Conservation (phyloP, 164 flowering plant genomes). For the Macadamia tetraphylla region DNA sequence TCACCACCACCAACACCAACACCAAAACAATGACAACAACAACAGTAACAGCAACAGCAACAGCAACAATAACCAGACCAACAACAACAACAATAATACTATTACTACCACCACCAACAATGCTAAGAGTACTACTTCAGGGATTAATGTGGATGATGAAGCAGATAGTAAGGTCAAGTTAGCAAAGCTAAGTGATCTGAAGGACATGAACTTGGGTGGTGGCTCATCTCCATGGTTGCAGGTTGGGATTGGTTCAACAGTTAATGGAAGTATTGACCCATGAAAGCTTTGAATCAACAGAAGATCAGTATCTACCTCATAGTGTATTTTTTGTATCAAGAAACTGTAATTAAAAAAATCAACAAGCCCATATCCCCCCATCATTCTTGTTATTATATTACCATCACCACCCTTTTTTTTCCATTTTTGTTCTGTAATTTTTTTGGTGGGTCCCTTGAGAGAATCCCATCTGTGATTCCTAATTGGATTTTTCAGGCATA, state of each 20-base stretch:
- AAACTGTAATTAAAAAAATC: slow-evolving; percentile 15
- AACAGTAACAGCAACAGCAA: slow-evolving; percentile 5
- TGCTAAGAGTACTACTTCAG: neutral
- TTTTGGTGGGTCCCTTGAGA: slow-evolving; percentile 5
- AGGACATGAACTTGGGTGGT: slow-evolving; percentile 47
- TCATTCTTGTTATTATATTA: neutral
- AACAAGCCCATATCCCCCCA: slow-evolving; percentile 5
- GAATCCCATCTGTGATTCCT: slow-evolving; percentile 8
- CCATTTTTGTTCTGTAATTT: slow-evolving; percentile 3
- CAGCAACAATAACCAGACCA: neutral
- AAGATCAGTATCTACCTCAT: neutral
- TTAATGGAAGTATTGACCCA: slow-evolving; percentile 28
- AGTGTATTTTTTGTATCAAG: slow-evolving; percentile 9
- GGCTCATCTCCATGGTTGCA: slow-evolving; percentile 80
- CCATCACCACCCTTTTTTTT: neutral
- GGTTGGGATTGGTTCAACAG: slow-evolving; percentile 78
- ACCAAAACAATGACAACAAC: neutral
- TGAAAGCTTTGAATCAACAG: slow-evolving; percentile 9
- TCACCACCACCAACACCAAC: neutral
- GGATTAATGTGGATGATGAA: slow-evolving; percentile 43
- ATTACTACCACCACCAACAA: slow-evolving; percentile 2
- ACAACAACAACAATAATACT: neutral
- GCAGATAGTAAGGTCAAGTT: slow-evolving; percentile 68
- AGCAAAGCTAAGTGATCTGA: slow-evolving; percentile 76
- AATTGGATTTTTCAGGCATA: slow-evolving; percentile 10